These are phyloP conservation scores for Hanseniaspora pseudoguilliermondii DNA, from an alignment of 805 yeast genomes.

Conservation along the genomic window DNA sequence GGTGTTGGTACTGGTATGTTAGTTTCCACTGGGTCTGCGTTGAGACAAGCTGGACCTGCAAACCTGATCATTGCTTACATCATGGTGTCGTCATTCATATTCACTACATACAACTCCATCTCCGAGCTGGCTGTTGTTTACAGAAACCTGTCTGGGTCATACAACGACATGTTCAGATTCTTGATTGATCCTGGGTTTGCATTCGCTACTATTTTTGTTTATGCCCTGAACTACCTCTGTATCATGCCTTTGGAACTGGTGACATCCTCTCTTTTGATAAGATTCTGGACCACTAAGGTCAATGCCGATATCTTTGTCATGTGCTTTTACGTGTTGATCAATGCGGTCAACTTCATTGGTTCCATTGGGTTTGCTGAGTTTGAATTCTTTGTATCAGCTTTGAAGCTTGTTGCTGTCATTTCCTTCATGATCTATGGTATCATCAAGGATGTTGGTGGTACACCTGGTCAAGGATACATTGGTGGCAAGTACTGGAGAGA, in stretches of 20 bases:
- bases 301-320: conserved; percentile 53
- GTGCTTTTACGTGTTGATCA: conserved; percentile 38
- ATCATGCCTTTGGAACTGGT: conserved; percentile 48
- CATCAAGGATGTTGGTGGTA: conserved; percentile 42
- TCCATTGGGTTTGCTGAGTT: conserved; percentile 46
- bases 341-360: conserved; percentile 39
- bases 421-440: conserved; percentile 38
- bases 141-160: conserved; percentile 40
- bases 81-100: conserved; percentile 45
- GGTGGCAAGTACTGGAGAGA: conserved; percentile 41
- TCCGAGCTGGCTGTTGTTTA: conserved; percentile 43
- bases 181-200: conserved; percentile 46
- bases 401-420: conserved; percentile 37
- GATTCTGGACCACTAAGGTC: conserved; percentile 40
- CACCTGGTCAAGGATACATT: conserved; percentile 36
- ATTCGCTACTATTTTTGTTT: conserved; percentile 42
- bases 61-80: conserved; percentile 45
- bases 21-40: conserved; percentile 50
- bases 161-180: conserved; percentile 37
- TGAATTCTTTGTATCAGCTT: conserved; percentile 37
- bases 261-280: conserved; percentile 45
- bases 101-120: conserved; percentile 42
- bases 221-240: conserved; percentile 44
- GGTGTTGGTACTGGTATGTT: conserved; percentile 59
- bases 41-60: conserved; percentile 52